Base-by-base conservation (phyloP, 768 basidiomycete genomes). In the Sarcodon sp. region DNA sequence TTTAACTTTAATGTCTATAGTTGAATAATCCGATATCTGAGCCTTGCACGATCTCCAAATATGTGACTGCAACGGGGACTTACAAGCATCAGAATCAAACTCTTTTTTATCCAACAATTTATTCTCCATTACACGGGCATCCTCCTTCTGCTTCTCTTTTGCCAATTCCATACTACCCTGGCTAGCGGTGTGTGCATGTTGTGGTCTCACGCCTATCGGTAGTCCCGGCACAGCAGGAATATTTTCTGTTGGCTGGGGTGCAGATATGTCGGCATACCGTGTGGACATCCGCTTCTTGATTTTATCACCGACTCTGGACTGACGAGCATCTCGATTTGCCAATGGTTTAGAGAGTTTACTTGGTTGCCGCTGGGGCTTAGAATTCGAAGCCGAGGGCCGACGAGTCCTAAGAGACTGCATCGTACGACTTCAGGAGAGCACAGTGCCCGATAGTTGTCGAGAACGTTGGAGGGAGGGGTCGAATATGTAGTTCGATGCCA, bases 261-360 rank as follows among this genome's bases (percentile, higher is more conserved):
- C 68, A 1, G 83, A 83, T 47, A 88, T 83, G 54, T 87, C 86
- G 35, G 85, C 88, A 75, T 87, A 96, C 61, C 92, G 81, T 76
- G 83, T 87, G 12, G 91, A 92, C 81, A 96, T 84, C 59, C 93
- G 85, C 66, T 90, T 90, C 76, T 90, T 91, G 65, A 96, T 91
- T 69, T 87, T 90, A 73, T 93, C 93, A 62, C 91, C 74, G 16
- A 77, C 71, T 9, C 68, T 64, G 32, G 72, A 69, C 56, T 71
- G 72, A 43, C 72, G 66, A 9, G 54, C 60, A 53, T 60, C 59
- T 41, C 51, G 49, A 18, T 31, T 49, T 7, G 31, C 37, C 33
- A 38, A 44, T 7, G 51, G 48, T 16, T 52, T 51, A 12, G 44
- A 45, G 6, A 49, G 47, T 49, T 56, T 56, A 18, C 38, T 47